phyloP scores from a whole-genome alignment of 768 basidiomycete genomes.

The Termitomyces sp. region DNA sequence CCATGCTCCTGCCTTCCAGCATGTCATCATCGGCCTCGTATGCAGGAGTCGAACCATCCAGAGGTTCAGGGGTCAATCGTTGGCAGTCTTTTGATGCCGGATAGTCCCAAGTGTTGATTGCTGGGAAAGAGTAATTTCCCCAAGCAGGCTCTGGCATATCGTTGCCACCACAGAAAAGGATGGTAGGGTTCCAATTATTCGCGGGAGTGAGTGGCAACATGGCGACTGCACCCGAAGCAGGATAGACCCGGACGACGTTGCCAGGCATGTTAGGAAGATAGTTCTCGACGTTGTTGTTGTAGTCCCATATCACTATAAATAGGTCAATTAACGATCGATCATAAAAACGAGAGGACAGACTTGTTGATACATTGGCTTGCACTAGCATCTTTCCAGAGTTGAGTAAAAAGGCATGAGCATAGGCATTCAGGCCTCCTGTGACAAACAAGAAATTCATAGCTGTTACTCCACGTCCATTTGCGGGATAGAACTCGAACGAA shows the following conservation, averaged over 20 bases:
- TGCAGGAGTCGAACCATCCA: constrained; percentile 50
- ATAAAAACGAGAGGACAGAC: constrained; percentile 31
- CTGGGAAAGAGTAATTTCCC: constrained; percentile 74
- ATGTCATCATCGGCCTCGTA: constrained; percentile 76
- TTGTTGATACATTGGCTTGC: constrained; percentile 77
- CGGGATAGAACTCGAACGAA: constrained; percentile 80
- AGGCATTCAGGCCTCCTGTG: constrained; percentile 76
- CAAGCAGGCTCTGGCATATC: constrained; percentile 68
- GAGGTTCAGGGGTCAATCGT: constrained; percentile 81
- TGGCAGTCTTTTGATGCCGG: constrained; percentile 73
- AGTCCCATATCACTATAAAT: constrained; percentile 45
- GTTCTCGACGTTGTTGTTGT: constrained; percentile 49
- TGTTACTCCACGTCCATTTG: constrained; percentile 39
- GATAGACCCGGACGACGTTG: constrained; percentile 76
- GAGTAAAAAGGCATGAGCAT: constrained; percentile 70
- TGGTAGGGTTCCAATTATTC: constrained; percentile 81
- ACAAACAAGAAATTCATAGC: constrained; percentile 62
- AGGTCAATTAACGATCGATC: constrained; percentile 7
- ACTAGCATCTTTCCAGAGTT: constrained; percentile 75
- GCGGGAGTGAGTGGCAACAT: constrained; percentile 90
- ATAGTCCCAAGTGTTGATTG: constrained; percentile 66
- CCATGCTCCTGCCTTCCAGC: constrained; percentile 79
- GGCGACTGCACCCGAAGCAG: constrained; percentile 81
- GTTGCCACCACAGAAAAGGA: constrained; percentile 89
- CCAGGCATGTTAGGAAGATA: constrained; percentile 69